phyloP scores from a whole-genome alignment of 2,329 filamentous ascomycete genomes.

The Tolypocladium amazonense region DNA sequence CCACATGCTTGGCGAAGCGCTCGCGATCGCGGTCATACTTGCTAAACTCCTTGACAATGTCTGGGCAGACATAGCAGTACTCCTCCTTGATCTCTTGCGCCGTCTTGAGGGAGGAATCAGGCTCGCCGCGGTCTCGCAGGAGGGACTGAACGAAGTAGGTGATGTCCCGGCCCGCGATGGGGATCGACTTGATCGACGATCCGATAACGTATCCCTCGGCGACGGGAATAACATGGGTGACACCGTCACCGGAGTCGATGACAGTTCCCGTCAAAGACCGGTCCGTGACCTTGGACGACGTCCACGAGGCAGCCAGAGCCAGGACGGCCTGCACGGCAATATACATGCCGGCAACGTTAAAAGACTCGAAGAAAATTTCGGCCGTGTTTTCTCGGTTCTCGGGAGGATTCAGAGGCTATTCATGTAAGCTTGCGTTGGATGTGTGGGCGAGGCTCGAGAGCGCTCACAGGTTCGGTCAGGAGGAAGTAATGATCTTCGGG shows the following conservation, averaged over 20 bases:
- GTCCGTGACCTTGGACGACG: conserved; percentile 93
- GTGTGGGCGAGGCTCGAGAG: neutral
- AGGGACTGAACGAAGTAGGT: conserved; percentile 98
- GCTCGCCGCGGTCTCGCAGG: conserved; percentile 89
- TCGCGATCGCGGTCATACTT: conserved; percentile 89
- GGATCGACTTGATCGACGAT: conserved; percentile 97
- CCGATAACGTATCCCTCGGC: conserved; percentile 98
- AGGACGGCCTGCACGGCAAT: conserved; percentile 97
- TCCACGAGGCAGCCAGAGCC: conserved; percentile 95
- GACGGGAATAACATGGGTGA: conserved; percentile 97
- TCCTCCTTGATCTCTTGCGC: conserved; percentile 98
- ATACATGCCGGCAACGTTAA: conserved; percentile 98
- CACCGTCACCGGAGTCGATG: conserved; percentile 96
- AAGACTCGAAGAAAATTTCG: conserved; percentile 99
- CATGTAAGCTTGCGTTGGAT: neutral
- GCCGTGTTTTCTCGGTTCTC: conserved; percentile 99
- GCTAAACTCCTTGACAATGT: conserved; percentile 97
- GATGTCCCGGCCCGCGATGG: conserved; percentile 94
- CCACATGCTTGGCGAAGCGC: conserved; percentile 82
- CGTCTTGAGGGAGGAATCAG: conserved; percentile 93
- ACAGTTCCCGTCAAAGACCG: conserved; percentile 93
- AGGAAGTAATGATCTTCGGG: conserved; percentile 98
- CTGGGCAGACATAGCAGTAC: conserved; percentile 95
- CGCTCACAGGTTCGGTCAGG: conserved; percentile 84
- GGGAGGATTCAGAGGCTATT: conserved; percentile 85